Conservation (phyloP, 805 yeast genomes). For the Nakazawaea peltata region DNA sequence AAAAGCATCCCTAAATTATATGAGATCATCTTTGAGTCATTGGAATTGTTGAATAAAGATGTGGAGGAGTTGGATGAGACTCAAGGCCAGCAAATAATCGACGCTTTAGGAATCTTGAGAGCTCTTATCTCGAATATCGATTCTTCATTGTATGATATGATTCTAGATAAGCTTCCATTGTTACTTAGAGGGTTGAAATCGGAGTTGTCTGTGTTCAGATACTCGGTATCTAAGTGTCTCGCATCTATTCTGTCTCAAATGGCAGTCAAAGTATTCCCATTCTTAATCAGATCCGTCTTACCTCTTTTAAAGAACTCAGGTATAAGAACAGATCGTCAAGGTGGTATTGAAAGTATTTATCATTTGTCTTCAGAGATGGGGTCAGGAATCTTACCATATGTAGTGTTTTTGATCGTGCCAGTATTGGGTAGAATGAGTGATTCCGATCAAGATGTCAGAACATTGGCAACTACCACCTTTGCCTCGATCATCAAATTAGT, state of each 20-base stretch:
- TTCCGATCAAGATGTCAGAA: slow-evolving; percentile 78
- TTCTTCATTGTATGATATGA: slow-evolving; percentile 34
- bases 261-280: slow-evolving; percentile 68
- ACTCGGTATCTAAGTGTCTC: slow-evolving; percentile 83
- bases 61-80: slow-evolving; percentile 27
- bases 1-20: slow-evolving; percentile 57
- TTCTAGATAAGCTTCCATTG: slow-evolving; percentile 46
- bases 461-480: slow-evolving; percentile 89
- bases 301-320: slow-evolving; percentile 79
- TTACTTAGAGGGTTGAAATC: slow-evolving; percentile 52
- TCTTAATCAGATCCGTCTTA: slow-evolving; percentile 65
- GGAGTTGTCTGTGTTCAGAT: slow-evolving; percentile 74
- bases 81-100: slow-evolving; percentile 76
- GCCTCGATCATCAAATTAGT: slow-evolving; percentile 93
- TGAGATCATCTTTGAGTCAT: slow-evolving; percentile 58
- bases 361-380: slow-evolving; percentile 86
- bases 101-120: slow-evolving; percentile 74
- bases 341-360: slow-evolving; percentile 86
- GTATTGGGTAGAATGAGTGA: slow-evolving; percentile 98
- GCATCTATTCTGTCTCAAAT: slow-evolving; percentile 67
- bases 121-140: slow-evolving; percentile 63
- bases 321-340: slow-evolving; percentile 69
- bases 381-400: slow-evolving; percentile 81
- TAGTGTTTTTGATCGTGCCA: slow-evolving; percentile 92
- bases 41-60: slow-evolving; percentile 23